A percentile compares a stretch with the other conserved stretches of the same genome.
Evolutionary conservation across 805 yeast species (phyloP).

Genomic region (Candida chauliodis): DNA sequence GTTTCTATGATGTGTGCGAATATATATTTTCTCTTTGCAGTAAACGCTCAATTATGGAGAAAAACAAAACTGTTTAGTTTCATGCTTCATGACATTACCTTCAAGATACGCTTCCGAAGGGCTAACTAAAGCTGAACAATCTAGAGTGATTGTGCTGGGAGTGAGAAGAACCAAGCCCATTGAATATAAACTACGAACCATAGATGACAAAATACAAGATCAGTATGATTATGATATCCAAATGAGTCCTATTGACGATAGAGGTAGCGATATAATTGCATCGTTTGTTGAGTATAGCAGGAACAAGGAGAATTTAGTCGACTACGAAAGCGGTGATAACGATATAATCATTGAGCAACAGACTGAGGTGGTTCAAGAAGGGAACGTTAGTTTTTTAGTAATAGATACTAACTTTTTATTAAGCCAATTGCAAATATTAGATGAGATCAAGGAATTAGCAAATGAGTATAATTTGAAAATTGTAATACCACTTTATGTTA

Average conservation of each 20-base stretch:
- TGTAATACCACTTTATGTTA: constrained; percentile 67
- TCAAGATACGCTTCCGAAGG: constrained; percentile 38
- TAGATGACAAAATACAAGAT: constrained; percentile 8
- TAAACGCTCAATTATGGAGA: neutral
- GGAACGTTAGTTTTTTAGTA: constrained; percentile 45
- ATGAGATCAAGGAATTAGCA: constrained; percentile 44
- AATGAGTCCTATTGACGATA: constrained; percentile 48
- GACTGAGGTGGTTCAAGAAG: constrained; percentile 13
- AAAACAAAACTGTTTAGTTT: neutral
- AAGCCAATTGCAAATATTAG: constrained; percentile 59
- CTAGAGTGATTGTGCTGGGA: constrained; percentile 24
- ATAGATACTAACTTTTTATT: constrained; percentile 83
- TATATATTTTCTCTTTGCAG: constrained; percentile 2
- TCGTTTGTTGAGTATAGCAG: constrained; percentile 26
- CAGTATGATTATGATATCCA: constrained; percentile 36
- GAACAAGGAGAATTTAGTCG: constrained; percentile 2
- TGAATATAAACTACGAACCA: constrained; percentile 25
- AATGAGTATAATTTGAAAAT: constrained; percentile 44
- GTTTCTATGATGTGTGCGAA: constrained; percentile 23
- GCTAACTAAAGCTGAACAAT: constrained; percentile 20
- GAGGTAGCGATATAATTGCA: constrained; percentile 40
- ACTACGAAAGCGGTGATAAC: constrained; percentile 12
- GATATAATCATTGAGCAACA: constrained; percentile 14
- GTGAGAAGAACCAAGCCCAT: constrained; percentile 16
- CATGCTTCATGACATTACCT: constrained; percentile 23